Percentiles rank a stretch among this genome's conserved stretches.
phyloP scores from a whole-genome alignment of 1,284 basidiomycete species.

The Meira miltonrushii region DNA sequence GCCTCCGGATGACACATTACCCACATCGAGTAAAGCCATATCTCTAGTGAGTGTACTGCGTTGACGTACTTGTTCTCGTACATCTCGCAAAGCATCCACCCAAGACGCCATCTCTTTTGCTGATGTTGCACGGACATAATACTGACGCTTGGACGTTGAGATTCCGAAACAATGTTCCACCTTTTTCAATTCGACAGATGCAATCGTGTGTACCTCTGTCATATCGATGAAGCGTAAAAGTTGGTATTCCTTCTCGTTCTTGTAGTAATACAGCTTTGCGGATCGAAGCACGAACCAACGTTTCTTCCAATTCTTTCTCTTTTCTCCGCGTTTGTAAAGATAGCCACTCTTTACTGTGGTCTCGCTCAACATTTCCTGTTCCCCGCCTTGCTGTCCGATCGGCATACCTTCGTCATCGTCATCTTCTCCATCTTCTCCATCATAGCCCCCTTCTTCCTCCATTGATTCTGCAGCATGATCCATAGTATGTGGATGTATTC shows the following conservation, averaged over 20 bases:
- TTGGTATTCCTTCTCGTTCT: constrained; percentile 68
- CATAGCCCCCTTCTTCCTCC: constrained; percentile 22
- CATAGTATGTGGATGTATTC: too few species aligned
- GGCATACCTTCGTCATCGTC: constrained; percentile 67
- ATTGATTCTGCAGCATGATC: background rate
- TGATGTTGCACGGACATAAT: constrained; percentile 77
- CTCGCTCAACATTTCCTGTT: constrained; percentile 58
- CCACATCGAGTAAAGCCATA: constrained; percentile 29
- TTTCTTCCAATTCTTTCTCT: constrained; percentile 98
- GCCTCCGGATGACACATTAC: constrained; percentile 1
- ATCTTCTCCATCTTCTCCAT: constrained; percentile 24
- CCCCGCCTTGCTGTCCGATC: constrained; percentile 58
- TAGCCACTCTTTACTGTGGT: constrained; percentile 82
- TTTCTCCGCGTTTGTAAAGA: constrained; percentile 90
- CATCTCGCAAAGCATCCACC: constrained; percentile 76
- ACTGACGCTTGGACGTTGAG: constrained; percentile 85
- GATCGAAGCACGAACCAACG: constrained; percentile 94
- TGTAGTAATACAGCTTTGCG: constrained; percentile 92
- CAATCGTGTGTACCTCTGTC: constrained; percentile 82
- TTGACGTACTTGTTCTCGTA: constrained; percentile 59
- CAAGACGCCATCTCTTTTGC: constrained; percentile 71
- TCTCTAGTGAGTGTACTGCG: constrained; percentile 38
- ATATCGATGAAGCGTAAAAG: constrained; percentile 84
- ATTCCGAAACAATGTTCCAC: constrained; percentile 87
- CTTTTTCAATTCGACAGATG: constrained; percentile 73